Evolutionary conservation across 2,329 filamentous ascomycete species (phyloP).

Genomic region (Cryphonectria radicalis): DNA sequence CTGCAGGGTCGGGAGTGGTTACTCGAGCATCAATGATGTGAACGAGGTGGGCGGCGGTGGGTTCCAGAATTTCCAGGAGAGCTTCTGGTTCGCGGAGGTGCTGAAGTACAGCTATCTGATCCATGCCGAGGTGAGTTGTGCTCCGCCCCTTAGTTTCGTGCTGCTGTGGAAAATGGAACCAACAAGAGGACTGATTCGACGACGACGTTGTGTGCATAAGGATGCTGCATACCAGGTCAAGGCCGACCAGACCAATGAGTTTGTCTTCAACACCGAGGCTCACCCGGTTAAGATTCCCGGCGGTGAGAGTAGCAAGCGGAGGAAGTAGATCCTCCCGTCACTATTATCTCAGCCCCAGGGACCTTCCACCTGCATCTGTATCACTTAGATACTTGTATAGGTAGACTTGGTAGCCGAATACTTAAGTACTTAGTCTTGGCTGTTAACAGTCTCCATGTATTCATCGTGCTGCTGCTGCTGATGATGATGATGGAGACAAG

Average conservation of each 20-base stretch:
- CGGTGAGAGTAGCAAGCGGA: conserved; percentile 23
- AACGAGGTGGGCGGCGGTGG: conserved; percentile 64
- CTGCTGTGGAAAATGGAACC: not conserved
- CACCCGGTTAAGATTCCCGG: conserved; percentile 45
- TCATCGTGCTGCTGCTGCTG: too few species aligned
- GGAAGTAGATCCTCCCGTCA: not conserved
- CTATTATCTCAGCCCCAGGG: not conserved
- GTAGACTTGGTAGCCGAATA: not conserved
- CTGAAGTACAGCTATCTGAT: conserved; percentile 84
- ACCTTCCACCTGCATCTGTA: not conserved
- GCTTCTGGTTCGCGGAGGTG: conserved; percentile 86
- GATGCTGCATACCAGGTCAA: conserved; percentile 61
- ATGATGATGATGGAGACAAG: not conserved
- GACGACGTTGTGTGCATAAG: conserved; percentile 32
- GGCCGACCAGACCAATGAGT: conserved; percentile 49
- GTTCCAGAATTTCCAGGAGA: conserved; percentile 76
- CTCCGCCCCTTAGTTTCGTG: conserved; percentile 10
- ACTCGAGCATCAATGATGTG: conserved; percentile 68
- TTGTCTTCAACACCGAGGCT: conserved; percentile 56
- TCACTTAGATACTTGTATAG: not conserved
- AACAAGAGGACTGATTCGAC: conserved; percentile 24
- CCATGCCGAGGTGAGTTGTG: conserved; percentile 50
- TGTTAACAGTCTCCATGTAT: too few species aligned
- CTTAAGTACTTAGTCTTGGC: too few species aligned
- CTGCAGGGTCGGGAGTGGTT: conserved; percentile 68